Conservation (phyloP, 768 basidiomycete genomes). For the Atractiella rhizophila region DNA sequence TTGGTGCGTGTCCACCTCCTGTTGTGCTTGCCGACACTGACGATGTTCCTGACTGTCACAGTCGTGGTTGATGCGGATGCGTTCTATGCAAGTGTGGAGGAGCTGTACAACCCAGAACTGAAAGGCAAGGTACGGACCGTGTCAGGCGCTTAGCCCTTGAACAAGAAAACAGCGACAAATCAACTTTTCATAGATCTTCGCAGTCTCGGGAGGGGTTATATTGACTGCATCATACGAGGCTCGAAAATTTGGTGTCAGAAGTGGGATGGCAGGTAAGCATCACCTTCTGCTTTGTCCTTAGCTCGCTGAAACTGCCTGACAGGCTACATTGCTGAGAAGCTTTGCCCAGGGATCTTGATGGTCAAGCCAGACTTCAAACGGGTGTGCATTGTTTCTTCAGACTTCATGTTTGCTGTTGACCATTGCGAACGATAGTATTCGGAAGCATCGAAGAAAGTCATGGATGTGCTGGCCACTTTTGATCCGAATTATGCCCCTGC, state of each 20-base stretch:
- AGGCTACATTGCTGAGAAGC: constrained; percentile 78
- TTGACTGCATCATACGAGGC: constrained; percentile 9
- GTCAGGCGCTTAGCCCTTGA: constrained; percentile 22
- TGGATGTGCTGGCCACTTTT: constrained; percentile 31
- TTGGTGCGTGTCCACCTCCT: too few species aligned
- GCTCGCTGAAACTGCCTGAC: too few species aligned
- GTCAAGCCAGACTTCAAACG: constrained; percentile 22
- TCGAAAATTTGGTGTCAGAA: constrained; percentile 11
- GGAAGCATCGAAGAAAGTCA: constrained; percentile 29
- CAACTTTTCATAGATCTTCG: background rate
- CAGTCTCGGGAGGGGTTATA: background rate
- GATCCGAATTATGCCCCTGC: constrained; percentile 50
- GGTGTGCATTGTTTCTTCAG: too few species aligned
- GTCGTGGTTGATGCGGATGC: constrained; percentile 95
- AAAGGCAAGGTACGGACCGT: constrained; percentile 44
- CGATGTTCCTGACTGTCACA: too few species aligned
- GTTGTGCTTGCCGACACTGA: too few species aligned
- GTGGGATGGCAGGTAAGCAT: too few species aligned
- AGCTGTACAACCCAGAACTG: constrained; percentile 16
- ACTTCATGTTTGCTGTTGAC: too few species aligned
- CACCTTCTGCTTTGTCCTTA: too few species aligned
- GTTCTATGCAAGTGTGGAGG: constrained; percentile 50
- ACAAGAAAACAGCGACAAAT: background rate
- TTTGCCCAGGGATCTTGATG: constrained; percentile 67
- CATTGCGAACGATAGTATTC: too few species aligned